Base-by-base conservation (phyloP, 2,329 filamentous ascomycete species). In the Fusarium hainanense region DNA sequence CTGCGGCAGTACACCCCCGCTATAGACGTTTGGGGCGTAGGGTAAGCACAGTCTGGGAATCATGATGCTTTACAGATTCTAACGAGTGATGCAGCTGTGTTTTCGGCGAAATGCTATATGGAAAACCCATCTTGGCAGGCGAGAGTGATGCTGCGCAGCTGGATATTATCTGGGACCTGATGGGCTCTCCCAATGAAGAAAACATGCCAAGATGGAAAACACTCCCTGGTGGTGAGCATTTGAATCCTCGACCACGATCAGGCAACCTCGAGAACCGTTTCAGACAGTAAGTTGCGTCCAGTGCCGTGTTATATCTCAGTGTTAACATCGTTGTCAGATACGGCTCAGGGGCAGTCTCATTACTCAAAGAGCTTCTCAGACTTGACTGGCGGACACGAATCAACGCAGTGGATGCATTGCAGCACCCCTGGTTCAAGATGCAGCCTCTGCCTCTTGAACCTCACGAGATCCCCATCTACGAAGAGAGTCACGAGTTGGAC, bases 11-110 rank as follows among this genome's bases (percentile, higher is more conserved):
- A 99, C 80, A 99, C 96, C n/a, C 93, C 94, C 16, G 94, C 96
- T 12, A 98, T 99, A 75, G 96, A 99, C 80, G 89, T 99, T 82
- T 99, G 96, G 96, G 96, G 96, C 74, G 95, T 98, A 72, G 96
- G 95, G 92, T 94, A 85, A 83, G 89, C 78, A 54, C 54, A 12
- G 51, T 25, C 21, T 10, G 49, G 9, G 10, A 66, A n/a, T 37
- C 54, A 6, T 9, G 7, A 27, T 21, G 7, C 10, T 37, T 56
- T 14, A 2, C 21, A n/a, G 21, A 14, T 34, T 44, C 77, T 78
- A 56, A 79, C 54, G 32, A 30, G n/a, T 16, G 7, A 30, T n/a
- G 27, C 60, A 94, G 92, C n/a, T 99, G 96, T 77, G 94, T 99
- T 4, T 98, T 99, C 81, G 96, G 94, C 54, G 96, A 99, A 79